These are phyloP conservation scores for Dryadomyces sulphureus DNA, from an alignment of 2,329 filamentous ascomycete species.

Conservation along the genomic window DNA sequence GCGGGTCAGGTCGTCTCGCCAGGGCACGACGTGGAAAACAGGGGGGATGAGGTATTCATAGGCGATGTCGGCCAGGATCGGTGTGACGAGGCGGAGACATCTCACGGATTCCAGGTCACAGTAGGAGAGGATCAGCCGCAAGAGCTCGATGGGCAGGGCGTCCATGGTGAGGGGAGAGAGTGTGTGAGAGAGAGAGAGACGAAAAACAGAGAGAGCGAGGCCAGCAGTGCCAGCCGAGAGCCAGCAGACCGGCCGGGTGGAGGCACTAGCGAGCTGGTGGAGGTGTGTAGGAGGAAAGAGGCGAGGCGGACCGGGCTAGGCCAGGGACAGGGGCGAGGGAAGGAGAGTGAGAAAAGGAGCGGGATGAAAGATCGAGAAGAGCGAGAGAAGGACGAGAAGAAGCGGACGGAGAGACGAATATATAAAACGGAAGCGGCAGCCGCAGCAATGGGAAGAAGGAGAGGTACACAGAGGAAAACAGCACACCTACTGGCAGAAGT, in stretches of 20 bases:
- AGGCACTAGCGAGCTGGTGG: too few species aligned
- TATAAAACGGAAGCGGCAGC: not conserved
- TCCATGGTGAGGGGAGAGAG: constrained; percentile 13
- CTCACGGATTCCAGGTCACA: constrained; percentile 24
- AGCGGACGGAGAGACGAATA: constrained; percentile 1
- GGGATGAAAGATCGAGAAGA: not conserved
- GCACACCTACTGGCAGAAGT: constrained; percentile 12
- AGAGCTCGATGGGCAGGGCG: constrained; percentile 13
- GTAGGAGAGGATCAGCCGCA: constrained; percentile 26
- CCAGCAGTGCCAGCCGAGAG: too few species aligned
- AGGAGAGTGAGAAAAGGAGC: not conserved
- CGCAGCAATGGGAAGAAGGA: not conserved
- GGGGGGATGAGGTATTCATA: constrained; percentile 26
- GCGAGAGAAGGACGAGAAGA: not conserved
- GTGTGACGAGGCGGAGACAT: constrained; percentile 24
- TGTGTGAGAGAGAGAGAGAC: constrained; percentile 4
- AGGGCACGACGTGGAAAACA: constrained; percentile 26
- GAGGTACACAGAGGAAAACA: not conserved
- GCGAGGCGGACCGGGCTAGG: not conserved
- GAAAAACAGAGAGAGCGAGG: not conserved
- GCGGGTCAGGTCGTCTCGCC: constrained; percentile 28
- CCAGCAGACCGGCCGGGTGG: not conserved
- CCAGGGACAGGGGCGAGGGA: not conserved
- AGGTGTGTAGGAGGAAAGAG: constrained; percentile 1
- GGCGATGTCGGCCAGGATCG: constrained; percentile 24